Conservation (phyloP, 805 yeast genomes). For the Saccharomycopsis lassenensis region DNA sequence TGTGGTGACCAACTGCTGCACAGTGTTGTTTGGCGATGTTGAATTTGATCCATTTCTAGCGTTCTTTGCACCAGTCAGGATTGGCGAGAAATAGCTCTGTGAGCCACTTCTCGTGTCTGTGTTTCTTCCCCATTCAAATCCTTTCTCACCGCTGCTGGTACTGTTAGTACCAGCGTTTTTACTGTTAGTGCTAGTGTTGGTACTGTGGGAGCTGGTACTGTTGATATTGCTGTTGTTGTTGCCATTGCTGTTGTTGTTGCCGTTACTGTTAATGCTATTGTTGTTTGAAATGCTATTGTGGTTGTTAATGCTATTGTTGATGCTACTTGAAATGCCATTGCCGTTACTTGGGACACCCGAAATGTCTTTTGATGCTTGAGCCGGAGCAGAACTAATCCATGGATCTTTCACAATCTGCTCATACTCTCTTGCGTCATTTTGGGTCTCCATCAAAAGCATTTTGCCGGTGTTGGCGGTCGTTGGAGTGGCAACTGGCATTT, state of each 20-base stretch:
- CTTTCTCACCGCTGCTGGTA: too few relatives aligned
- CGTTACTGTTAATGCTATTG: conserved; percentile 27
- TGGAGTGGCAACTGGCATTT: conserved; percentile 19
- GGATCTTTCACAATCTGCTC: conserved; percentile 35
- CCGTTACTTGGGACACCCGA: conserved; percentile 27
- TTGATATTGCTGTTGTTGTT: conserved; percentile 22
- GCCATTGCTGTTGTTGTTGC: conserved; percentile 27
- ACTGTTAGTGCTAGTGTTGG: too few relatives aligned
- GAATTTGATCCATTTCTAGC: too few relatives aligned
- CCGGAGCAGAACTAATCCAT: conserved; percentile 7
- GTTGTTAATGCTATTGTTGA: conserved; percentile 1
- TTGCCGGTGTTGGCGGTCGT: conserved; percentile 29
- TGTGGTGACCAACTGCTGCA: too few relatives aligned
- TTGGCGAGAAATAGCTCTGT: too few relatives aligned
- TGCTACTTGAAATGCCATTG: conserved; percentile 18
- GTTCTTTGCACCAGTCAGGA: too few relatives aligned
- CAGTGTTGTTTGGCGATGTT: too few relatives aligned
- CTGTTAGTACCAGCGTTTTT: too few relatives aligned
- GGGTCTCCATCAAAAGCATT: conserved; percentile 35
- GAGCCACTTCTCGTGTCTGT: too few relatives aligned
- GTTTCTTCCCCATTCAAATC: too few relatives aligned
- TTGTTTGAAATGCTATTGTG: conserved; percentile 18
- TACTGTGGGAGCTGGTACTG: conserved; percentile 30
- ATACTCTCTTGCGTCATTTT: conserved; percentile 36
- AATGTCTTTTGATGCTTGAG: background rate